A percentile compares a stretch with the other conserved stretches of the same genome.
phyloP scores from a whole-genome alignment of 768 basidiomycete species.

The Leccinellum rugosiceps region DNA sequence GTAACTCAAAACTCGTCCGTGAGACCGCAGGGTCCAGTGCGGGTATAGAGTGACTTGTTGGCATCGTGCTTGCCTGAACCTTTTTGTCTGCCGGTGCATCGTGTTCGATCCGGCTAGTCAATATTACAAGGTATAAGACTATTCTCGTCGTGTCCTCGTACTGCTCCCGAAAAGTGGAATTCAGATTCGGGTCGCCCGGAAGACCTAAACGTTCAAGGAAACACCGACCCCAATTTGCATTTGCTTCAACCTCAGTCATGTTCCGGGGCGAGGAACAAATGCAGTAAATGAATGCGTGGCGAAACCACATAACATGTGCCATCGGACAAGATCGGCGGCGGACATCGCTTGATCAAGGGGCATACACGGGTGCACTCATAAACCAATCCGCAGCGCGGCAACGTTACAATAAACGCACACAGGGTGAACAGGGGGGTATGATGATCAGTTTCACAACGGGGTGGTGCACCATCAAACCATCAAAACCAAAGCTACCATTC shows the following conservation, averaged over 20 bases:
- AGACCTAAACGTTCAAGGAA: not conserved
- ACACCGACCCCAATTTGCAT: not conserved
- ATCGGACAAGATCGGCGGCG: constrained; percentile 12
- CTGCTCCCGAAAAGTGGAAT: not conserved
- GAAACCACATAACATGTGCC: not conserved
- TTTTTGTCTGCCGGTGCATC: not conserved
- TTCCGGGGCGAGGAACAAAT: not conserved
- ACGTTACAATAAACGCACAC: constrained; percentile 5
- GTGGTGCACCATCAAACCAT: not conserved
- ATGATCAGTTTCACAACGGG: constrained; percentile 5
- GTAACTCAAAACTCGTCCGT: not conserved
- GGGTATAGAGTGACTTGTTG: constrained; percentile 5
- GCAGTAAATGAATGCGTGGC: not conserved
- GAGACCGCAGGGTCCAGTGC: constrained; percentile 1
- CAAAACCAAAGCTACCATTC: not conserved
- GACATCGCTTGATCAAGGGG: constrained; percentile 10
- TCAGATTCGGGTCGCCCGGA: not conserved
- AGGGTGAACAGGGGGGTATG: not conserved
- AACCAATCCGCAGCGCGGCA: constrained; percentile 5
- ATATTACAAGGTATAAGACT: not conserved
- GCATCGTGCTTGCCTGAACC: constrained; percentile 1
- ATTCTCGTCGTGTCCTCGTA: not conserved
- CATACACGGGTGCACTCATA: not conserved
- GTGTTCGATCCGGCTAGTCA: not conserved
- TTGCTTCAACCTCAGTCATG: not conserved